Conservation (phyloP, 2,329 filamentous ascomycete species). For the Zymoseptoria ardabiliae region DNA sequence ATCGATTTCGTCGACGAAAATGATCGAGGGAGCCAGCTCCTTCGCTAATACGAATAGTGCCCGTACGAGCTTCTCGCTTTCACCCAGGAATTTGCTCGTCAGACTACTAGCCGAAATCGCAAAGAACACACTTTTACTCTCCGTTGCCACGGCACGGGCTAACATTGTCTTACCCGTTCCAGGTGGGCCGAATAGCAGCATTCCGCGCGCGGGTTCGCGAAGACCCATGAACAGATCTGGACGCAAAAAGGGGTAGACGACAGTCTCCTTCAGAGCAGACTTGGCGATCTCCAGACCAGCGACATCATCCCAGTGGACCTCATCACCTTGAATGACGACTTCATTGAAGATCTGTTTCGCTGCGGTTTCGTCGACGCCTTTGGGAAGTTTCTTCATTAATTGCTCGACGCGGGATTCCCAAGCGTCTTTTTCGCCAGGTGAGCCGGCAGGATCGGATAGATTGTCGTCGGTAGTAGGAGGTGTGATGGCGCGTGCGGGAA, state of each 20-base stretch:
- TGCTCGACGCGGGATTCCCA: constrained; percentile 57
- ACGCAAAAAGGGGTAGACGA: constrained; percentile 92
- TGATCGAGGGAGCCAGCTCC: constrained; percentile 83
- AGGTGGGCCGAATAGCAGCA: constrained; percentile 92
- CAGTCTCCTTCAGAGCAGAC: constrained; percentile 83
- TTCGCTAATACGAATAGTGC: constrained; percentile 89
- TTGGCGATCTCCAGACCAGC: constrained; percentile 88
- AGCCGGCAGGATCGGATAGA: constrained; percentile 36
- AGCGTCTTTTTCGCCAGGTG: constrained; percentile 35
- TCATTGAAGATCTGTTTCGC: constrained; percentile 93
- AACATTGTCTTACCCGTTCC: constrained; percentile 99
- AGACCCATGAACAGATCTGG: constrained; percentile 95
- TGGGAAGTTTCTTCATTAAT: constrained; percentile 70
- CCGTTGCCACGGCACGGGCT: constrained; percentile 86
- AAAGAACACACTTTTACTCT: constrained; percentile 92
- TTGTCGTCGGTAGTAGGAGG: constrained; percentile 37
- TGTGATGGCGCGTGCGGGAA: constrained; percentile 31
- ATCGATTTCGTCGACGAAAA: constrained; percentile 98
- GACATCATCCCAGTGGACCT: constrained; percentile 91
- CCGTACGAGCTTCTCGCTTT: constrained; percentile 91
- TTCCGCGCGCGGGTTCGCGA: constrained; percentile 85
- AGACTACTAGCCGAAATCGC: constrained; percentile 91
- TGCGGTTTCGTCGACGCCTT: constrained; percentile 71
- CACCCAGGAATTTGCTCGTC: constrained; percentile 91
- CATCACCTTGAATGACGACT: constrained; percentile 87